A percentile compares a stretch with the other conserved stretches of the same genome.
These are phyloP conservation scores for Penicillium sp. DNA, from an alignment of 2,329 filamentous ascomycete genomes.

Conservation along the genomic window DNA sequence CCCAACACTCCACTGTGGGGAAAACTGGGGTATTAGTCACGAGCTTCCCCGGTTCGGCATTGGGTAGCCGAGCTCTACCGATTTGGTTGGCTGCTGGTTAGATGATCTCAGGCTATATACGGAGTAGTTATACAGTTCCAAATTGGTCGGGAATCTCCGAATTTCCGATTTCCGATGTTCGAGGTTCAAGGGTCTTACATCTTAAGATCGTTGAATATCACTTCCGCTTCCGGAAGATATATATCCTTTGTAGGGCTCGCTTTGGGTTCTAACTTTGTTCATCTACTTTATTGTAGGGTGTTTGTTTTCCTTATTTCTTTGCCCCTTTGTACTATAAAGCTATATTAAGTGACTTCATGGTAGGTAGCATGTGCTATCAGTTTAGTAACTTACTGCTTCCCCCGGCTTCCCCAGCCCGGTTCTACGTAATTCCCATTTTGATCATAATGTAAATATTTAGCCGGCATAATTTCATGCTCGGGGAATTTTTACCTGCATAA, in stretches of 20 bases:
- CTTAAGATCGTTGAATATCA: neutral
- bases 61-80: conserved; percentile 25
- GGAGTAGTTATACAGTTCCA: neutral
- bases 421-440: neutral
- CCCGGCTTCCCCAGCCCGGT: no score
- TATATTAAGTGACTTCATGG: no score
- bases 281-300: neutral
- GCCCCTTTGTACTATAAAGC: no score
- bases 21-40: conserved; percentile 25
- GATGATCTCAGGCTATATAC: neutral
- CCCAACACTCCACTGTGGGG: conserved; percentile 17
- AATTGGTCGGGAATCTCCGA: neutral
- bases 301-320: no score
- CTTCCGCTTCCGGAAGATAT: neutral
- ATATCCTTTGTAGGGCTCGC: neutral
- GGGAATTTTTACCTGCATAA: neutral
- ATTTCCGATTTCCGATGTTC: neutral
- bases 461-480: neutral
- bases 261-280: neutral
- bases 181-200: neutral
- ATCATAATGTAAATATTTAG: neutral
- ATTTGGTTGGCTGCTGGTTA: neutral
- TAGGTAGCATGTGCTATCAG: no score
- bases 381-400: no score
- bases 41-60: conserved; percentile 16